phyloP scores from a whole-genome alignment of 495 filamentous ascomycete species.

The Physcia stellaris region DNA sequence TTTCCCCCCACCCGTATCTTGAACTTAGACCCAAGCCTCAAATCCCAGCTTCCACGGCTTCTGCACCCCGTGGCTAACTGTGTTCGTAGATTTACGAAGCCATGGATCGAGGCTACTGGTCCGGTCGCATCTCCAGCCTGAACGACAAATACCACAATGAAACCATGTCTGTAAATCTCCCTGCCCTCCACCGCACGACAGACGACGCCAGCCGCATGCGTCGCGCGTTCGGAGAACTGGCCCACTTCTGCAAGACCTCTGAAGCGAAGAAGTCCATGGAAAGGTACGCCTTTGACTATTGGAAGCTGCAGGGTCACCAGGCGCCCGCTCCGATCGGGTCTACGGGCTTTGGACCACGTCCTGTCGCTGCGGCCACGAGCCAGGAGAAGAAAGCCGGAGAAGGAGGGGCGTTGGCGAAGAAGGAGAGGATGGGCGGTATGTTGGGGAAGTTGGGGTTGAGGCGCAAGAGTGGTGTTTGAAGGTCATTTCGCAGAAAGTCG shows the following conservation, averaged over 20 bases:
- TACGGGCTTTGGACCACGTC: neutral
- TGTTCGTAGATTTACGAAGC: no score
- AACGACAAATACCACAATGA: constrained; percentile 38
- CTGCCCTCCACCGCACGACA: constrained; percentile 12
- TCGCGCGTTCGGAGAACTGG: constrained; percentile 34
- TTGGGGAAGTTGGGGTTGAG: constrained; percentile 8
- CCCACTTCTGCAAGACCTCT: constrained; percentile 31
- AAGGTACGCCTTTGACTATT: constrained; percentile 14
- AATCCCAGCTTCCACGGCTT: no score
- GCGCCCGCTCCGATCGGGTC: no score
- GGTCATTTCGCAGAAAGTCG: neutral
- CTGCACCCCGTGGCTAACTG: no score
- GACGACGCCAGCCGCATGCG: constrained; percentile 28
- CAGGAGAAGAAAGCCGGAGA: no score
- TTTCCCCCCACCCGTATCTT: no score
- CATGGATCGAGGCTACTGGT: constrained; percentile 41
- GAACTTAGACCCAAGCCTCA: no score
- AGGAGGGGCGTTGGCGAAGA: no score
- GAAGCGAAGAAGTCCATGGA: constrained; percentile 35
- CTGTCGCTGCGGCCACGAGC: neutral
- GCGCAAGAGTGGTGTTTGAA: neutral
- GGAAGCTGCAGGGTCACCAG: no score
- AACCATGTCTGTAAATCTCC: constrained; percentile 14
- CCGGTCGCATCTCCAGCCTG: constrained; percentile 40
- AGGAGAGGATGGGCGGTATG: constrained; percentile 9